Base-by-base conservation (phyloP, 75 land plant genomes). In the Selaginella moellendorffii region DNA sequence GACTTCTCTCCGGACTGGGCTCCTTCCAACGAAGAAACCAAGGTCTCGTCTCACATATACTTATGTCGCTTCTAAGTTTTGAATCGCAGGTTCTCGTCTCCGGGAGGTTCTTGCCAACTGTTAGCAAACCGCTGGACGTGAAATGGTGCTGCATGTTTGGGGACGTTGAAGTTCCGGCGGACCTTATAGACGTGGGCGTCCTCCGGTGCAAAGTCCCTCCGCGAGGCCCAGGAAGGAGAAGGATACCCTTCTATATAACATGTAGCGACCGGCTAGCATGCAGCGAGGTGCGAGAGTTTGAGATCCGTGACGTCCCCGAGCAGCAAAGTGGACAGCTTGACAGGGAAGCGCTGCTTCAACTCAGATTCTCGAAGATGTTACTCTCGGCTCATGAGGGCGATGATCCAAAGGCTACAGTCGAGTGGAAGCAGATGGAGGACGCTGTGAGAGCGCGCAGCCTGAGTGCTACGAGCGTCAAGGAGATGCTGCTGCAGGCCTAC, bases 101-200 rank as follows among this genome's bases (percentile, higher is more conserved):
- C 17, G 93, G 95, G 24, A 85, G 24, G 28, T 87, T 92, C 72
- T 64, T 84, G 65, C 76, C 53, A 52, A 61, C 30, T 27, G 53
- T 51, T n/a, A 59, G 71, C 1, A 77, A 76, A 2, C 21, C 71
- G 2, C 27, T 64, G 26, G 69, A 76, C 1, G 63, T 25, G 31
- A 77, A 76, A 23, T 87, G 89, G 89, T 81, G 84, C 68, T 92
- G 97, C 61, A 87, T 92, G 93, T 92, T 92, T 81, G 97, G 97
- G 2, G 91, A 87, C 64, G 61, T 87, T 23, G 97, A 92, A 74
- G 97, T 92, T 68, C 88, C 88, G 26, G 97, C 86, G 18, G 88
- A 87, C 62, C 60, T 87, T 56, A 1, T 92, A 27, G 73, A 56
- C 20, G 74, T 68, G 56, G 82, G 86, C 31, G 77, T 77, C 64